phyloP scores from a whole-genome alignment of 768 basidiomycete species.

The Piloderma croceum region DNA sequence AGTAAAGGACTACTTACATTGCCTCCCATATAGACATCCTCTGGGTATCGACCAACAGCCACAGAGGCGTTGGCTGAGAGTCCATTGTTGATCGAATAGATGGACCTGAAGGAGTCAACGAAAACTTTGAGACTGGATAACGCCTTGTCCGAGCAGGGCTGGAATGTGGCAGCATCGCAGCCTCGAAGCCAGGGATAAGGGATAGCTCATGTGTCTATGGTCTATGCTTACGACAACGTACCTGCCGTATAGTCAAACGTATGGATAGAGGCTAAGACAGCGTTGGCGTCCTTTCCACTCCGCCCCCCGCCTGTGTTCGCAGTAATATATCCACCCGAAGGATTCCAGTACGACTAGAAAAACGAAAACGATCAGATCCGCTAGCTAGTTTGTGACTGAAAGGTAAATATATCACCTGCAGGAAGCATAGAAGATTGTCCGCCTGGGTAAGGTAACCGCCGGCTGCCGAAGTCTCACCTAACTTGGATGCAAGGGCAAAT shows the following conservation, averaged over 20 bases:
- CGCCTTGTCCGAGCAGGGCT: conserved; percentile 75
- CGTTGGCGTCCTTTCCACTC: conserved; percentile 47
- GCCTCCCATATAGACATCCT: conserved; percentile 50
- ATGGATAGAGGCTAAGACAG: conserved; percentile 50
- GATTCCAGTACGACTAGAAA: conserved; percentile 46
- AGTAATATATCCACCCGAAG: conserved; percentile 38
- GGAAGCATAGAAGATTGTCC: conserved; percentile 45
- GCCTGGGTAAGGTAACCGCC: conserved; percentile 39
- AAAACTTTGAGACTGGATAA: conserved; percentile 62
- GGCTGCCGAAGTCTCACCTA: conserved; percentile 35
- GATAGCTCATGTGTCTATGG: too few species aligned
- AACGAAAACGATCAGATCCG: too few species aligned
- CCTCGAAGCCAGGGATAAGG: neutral
- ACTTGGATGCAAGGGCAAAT: conserved; percentile 35
- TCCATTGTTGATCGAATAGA: conserved; percentile 62
- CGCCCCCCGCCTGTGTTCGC: conserved; percentile 49
- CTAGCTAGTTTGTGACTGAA: neutral
- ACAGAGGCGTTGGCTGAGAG: conserved; percentile 43
- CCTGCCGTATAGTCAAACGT: conserved; percentile 52
- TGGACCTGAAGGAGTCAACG: conserved; percentile 56
- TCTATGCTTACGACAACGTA: too few species aligned
- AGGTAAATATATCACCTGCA: conserved; percentile 31
- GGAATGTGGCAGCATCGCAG: conserved; percentile 57
- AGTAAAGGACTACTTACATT: conserved; percentile 32
- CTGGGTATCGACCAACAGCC: conserved; percentile 55